A percentile compares a stretch with the other conserved stretches of the same genome.
Evolutionary conservation across 306 rosid species (phyloP).

Genomic region (Prunus salicina): DNA sequence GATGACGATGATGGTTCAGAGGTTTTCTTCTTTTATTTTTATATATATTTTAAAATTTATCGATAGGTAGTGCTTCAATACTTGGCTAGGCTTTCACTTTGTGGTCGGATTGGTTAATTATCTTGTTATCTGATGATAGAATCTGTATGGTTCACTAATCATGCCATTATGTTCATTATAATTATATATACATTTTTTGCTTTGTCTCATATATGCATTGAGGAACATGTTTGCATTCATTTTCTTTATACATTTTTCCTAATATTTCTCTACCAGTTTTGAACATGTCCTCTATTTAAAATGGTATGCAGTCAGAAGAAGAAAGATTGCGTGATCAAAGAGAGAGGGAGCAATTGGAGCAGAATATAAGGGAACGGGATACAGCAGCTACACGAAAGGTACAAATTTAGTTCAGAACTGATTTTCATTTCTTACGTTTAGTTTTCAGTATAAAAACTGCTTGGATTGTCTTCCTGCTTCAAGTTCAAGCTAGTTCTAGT

Average conservation of each 20-base stretch:
- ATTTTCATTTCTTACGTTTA: neutral
- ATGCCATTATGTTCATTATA: neutral
- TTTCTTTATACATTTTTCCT: neutral
- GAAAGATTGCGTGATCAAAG: conserved; percentile 87
- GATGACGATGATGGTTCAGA: conserved; percentile 70
- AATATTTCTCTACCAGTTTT: neutral
- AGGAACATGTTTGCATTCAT: neutral
- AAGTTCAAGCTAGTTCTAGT: no score
- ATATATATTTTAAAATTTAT: neutral
- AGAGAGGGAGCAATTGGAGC: conserved; percentile 86
- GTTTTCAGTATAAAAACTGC: conserved; percentile 3
- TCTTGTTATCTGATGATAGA: neutral
- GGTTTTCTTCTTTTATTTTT: conserved; percentile 36
- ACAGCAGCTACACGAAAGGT: conserved; percentile 82
- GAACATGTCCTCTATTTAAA: conserved; percentile 7
- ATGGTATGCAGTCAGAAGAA: conserved; percentile 72
- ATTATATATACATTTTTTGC: neutral
- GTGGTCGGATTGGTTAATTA: conserved; percentile 6
- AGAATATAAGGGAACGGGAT: conserved; percentile 73
- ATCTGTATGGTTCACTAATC: neutral
- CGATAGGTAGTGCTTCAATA: neutral
- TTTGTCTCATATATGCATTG: neutral
- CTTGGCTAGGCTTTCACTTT: conserved; percentile 13
- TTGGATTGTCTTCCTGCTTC: conserved; percentile 1
- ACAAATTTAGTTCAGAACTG: conserved; percentile 6